Evolutionary conservation across 768 basidiomycete genomes (phyloP).

Genomic region (Trametes meyenii): DNA sequence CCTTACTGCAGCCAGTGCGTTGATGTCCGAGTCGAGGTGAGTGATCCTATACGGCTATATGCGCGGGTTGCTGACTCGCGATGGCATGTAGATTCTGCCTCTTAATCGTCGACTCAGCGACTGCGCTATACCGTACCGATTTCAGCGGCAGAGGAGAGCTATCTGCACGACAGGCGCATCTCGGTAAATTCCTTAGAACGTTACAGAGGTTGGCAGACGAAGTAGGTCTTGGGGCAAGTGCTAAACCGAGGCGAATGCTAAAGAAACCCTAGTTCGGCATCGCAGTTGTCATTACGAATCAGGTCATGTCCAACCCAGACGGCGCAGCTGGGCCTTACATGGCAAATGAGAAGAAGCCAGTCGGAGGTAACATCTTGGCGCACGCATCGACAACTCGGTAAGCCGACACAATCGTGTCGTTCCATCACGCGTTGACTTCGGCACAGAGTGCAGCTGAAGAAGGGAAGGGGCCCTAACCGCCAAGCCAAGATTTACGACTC

Average conservation of each 20-base stretch:
- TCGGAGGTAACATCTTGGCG: conserved; percentile 98
- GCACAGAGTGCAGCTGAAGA: conserved; percentile 83
- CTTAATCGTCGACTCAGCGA: conserved; percentile 95
- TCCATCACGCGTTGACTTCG: neutral
- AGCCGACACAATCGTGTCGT: conserved; percentile 16
- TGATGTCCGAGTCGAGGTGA: conserved; percentile 98
- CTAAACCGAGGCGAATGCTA: conserved; percentile 15
- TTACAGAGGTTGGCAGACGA: conserved; percentile 95
- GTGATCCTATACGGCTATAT: conserved; percentile 28
- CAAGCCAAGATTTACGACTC: conserved; percentile 98
- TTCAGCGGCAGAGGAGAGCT: conserved; percentile 95
- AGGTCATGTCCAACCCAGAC: conserved; percentile 99
- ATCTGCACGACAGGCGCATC: conserved; percentile 91
- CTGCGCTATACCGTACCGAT: conserved; percentile 93
- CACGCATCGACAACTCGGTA: conserved; percentile 98
- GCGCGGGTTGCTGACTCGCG: conserved; percentile 25
- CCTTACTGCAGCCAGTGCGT: conserved; percentile 89
- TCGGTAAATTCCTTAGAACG: conserved; percentile 93
- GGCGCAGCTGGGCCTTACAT: conserved; percentile 88
- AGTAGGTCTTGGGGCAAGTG: conserved; percentile 48
- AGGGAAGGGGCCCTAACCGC: conserved; percentile 88
- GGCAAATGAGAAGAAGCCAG: conserved; percentile 95
- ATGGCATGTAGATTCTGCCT: conserved; percentile 77
- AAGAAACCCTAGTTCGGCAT: conserved; percentile 77
- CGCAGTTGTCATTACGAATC: conserved; percentile 96